Evolutionary conservation across 768 basidiomycete species (phyloP).

Genomic region (Suillus tomentosus): DNA sequence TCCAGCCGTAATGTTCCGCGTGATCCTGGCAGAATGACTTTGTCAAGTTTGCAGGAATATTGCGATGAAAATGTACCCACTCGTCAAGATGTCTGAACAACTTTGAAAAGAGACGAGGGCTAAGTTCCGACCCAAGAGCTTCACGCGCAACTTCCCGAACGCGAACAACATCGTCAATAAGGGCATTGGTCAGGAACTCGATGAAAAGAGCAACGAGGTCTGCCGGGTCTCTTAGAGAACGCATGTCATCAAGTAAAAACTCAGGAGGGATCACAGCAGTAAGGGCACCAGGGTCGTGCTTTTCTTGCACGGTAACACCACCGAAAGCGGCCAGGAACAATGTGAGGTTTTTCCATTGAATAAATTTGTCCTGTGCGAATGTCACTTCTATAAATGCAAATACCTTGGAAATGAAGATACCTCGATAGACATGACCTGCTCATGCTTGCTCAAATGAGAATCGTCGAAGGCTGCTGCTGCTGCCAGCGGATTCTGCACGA

Average conservation of each 20-base stretch:
- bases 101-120: constrained; percentile 64
- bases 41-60: constrained; percentile 2
- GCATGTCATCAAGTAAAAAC: constrained; percentile 71
- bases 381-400: constrained; percentile 5
- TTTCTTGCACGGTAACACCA: constrained; percentile 60
- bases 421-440: constrained; percentile 41
- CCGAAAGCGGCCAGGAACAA: constrained; percentile 77
- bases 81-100: constrained; percentile 73
- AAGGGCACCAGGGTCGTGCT: constrained; percentile 51
- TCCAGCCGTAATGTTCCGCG: constrained; percentile 51
- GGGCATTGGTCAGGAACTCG: constrained; percentile 63
- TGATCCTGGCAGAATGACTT: constrained; percentile 40
- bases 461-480: constrained; percentile 37
- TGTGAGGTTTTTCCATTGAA: constrained; percentile 85
- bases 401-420: constrained; percentile 23
- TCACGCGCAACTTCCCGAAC: constrained; percentile 82
- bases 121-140: constrained; percentile 78
- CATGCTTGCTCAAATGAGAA: constrained; percentile 37
- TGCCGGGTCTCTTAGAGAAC: constrained; percentile 59
- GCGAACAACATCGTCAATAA: constrained; percentile 62
- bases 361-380: constrained; percentile 59
- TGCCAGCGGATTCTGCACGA: constrained; percentile 43
- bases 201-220: constrained; percentile 68
- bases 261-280: constrained; percentile 54
- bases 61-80: constrained; percentile 44